Evolutionary conservation across 345 rosid species (phyloP), one percentile per base, ranked within the genome.

Genomic region (Syzygium aromaticum): DNA sequence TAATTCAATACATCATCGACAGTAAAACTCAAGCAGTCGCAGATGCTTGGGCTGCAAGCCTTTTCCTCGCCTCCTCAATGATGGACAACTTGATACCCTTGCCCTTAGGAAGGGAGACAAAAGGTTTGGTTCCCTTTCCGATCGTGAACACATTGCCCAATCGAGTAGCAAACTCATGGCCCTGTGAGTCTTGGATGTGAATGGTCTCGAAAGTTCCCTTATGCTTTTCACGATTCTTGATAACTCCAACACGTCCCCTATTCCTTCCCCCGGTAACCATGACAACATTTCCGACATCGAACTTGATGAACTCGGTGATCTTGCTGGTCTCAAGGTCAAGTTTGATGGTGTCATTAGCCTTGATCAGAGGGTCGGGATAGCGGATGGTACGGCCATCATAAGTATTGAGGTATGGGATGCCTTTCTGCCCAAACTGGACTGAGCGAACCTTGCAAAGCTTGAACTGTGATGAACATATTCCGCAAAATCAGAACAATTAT

Each of bases 231-330:
- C 98, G 87, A 92, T 91, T 95, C 92, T 96, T 96, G 40, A 96
- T 91, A 73, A 95, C 93, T 61, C 98, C 98, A 1, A 94, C 98
- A 84, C 98, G 95, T 49, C 98, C 98, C 89, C 96, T 95, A 92
- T 96, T 96, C 89, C 98, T 93, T 8, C 98, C 98, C 14, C 98
- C 98, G 1, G 98, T 96, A 25, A 96, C 98, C 98, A 94, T 96
- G 89, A 96, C 97, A 30, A 96, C 97, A 52, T 96, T 96, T 19
- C 98, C 98, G 0, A 95, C 97, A 86, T 96, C 98, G 86, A 95
- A 95, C 95, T 95, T 94, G 91, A 96, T 94, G 92, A 96, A 94
- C 52, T 96, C 98, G 0, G 88, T 89, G 13, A 96, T 94, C 93
- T 96, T 96, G 93, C 92, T 91, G 85, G 63, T 90, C 90, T 95